Conservation (phyloP, 345 rosid species). For the Litchi chinensis region DNA sequence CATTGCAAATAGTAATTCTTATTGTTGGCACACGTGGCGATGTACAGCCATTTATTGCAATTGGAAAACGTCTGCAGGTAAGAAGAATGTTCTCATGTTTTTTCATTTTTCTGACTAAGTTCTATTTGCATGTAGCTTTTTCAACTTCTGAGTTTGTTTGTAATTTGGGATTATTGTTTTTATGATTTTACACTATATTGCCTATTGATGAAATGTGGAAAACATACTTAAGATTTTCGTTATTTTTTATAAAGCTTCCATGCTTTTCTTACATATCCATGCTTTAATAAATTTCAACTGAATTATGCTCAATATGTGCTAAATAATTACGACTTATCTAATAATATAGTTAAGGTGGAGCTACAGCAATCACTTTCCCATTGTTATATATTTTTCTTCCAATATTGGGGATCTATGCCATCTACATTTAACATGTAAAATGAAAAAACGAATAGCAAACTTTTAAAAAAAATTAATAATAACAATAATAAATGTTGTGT, state of each 20-base stretch:
- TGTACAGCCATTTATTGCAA: slow-evolving; percentile 90
- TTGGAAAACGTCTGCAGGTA: slow-evolving; percentile 85
- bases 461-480: too few relatives aligned
- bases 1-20: slow-evolving; percentile 67
- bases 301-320: not conserved
- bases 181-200: not conserved
- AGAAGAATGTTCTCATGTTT: slow-evolving; percentile 3
- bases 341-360: too few relatives aligned
- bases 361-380: too few relatives aligned
- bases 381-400: not conserved
- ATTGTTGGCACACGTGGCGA: slow-evolving; percentile 90
- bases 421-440: too few relatives aligned
- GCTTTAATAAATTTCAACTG: not conserved
- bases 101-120: not conserved
- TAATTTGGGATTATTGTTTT: slow-evolving; percentile 5
- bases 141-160: not conserved
- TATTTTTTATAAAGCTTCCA: not conserved
- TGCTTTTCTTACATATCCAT: not conserved
- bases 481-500: too few relatives aligned
- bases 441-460: too few relatives aligned
- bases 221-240: not conserved
- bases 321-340: too few relatives aligned
- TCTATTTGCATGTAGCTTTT: not conserved
- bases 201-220: not conserved
- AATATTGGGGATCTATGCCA: too few relatives aligned